Evolutionary conservation across 352 stramenopile species (phyloP).

Genomic region (Phytopythium boreale): DNA sequence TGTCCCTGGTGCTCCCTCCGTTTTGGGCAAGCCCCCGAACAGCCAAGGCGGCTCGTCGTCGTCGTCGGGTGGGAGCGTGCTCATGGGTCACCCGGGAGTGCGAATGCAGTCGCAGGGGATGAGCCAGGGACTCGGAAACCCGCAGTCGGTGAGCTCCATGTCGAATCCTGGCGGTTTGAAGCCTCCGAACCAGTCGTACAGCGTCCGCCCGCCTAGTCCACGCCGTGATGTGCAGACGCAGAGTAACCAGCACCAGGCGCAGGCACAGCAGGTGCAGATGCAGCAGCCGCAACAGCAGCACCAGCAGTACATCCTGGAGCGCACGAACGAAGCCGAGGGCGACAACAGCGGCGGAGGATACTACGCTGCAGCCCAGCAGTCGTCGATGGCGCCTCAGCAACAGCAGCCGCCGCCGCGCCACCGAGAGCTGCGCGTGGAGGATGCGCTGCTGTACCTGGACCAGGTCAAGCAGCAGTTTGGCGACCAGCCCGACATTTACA

Average conservation of each 20-base stretch:
- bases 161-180: constrained; percentile 29
- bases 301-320: constrained; percentile 56
- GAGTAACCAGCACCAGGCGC: constrained; percentile 28
- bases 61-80: constrained; percentile 22
- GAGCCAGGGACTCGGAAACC: constrained; percentile 38
- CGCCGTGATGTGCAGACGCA: constrained; percentile 31
- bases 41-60: constrained; percentile 20
- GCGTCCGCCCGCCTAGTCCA: constrained; percentile 40
- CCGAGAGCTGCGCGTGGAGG: constrained; percentile 92
- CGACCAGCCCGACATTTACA: constrained; percentile 99
- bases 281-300: constrained; percentile 31
- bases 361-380: constrained; percentile 25
- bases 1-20: constrained; percentile 29
- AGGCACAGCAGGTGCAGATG: constrained; percentile 36
- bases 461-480: constrained; percentile 99
- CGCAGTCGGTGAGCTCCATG: constrained; percentile 24
- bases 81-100: constrained; percentile 50
- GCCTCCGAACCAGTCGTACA: constrained; percentile 27
- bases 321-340: constrained; percentile 40
- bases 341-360: constrained; percentile 28
- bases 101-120: constrained; percentile 51
- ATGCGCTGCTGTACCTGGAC: constrained; percentile 99
- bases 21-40: constrained; percentile 51
- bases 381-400: constrained; percentile 25
- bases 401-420: constrained; percentile 41